Evolutionary conservation across 163 green algal genomes (phyloP).

Genomic region (Volvox carteri): DNA sequence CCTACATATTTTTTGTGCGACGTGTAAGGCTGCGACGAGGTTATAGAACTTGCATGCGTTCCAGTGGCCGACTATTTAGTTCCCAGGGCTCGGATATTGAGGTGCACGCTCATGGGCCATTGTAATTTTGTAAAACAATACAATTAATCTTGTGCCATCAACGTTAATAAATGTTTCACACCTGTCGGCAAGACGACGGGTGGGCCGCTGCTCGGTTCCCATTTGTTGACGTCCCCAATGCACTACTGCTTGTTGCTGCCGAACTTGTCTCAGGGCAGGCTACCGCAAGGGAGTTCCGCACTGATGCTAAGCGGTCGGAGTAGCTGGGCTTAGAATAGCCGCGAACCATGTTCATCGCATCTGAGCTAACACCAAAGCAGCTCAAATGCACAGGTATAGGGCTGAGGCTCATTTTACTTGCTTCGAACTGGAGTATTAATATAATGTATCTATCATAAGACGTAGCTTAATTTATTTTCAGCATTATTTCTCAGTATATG

Average conservation of each 20-base stretch:
- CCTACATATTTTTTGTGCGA: no score
- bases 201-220: slow-evolving; percentile 1
- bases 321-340: slow-evolving; percentile 35
- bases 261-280: neutral
- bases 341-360: neutral
- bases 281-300: neutral
- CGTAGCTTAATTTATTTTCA: no score
- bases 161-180: neutral
- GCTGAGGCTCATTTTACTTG: neutral
- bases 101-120: no score
- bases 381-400: slow-evolving; percentile 44
- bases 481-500: no score
- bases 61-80: no score
- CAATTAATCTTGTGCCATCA: no score
- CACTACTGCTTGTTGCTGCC: neutral
- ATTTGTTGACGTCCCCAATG: neutral
- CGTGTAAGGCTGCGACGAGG: no score
- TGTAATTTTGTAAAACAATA: no score
- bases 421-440: neutral
- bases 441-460: no score
- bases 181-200: neutral
- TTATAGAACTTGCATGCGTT: no score
- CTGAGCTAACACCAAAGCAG: slow-evolving; percentile 18
- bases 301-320: slow-evolving; percentile 14
- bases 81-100: no score